phyloP scores from a whole-genome alignment of 139 green algal species.

The Asterochloris erici region DNA sequence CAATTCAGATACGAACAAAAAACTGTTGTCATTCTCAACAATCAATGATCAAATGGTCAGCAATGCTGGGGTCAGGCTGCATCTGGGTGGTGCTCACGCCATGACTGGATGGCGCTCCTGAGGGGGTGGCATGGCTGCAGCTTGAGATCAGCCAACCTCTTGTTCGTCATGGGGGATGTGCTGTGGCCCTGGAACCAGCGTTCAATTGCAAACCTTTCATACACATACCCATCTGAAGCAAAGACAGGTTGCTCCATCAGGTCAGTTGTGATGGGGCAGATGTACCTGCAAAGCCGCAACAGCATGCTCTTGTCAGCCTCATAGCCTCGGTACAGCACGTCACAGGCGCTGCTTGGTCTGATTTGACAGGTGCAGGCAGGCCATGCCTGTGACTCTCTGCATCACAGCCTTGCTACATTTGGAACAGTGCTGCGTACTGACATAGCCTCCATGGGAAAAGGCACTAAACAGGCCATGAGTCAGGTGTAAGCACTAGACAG shows the following conservation, averaged over 20 bases:
- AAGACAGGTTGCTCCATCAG: constrained; percentile 73
- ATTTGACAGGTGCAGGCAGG: neutral
- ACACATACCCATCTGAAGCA: constrained; percentile 67
- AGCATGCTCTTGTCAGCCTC: neutral
- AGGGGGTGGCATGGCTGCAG: constrained; percentile 30
- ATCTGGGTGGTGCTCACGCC: no score
- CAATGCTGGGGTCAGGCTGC: no score
- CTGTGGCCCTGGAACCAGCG: constrained; percentile 55
- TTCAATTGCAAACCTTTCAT: constrained; percentile 65
- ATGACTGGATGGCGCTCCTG: no score
- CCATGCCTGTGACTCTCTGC: neutral
- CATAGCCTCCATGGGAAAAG: no score
- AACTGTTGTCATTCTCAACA: no score
- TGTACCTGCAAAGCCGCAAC: constrained; percentile 1
- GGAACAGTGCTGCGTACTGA: no score
- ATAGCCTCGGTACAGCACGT: neutral
- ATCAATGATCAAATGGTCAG: no score
- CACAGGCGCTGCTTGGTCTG: neutral
- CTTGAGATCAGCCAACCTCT: constrained; percentile 24
- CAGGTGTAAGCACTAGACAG: no score
- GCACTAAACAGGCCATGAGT: no score
- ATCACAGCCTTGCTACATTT: neutral
- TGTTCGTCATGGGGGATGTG: constrained; percentile 63
- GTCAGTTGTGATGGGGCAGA: neutral
- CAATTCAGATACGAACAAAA: no score